phyloP scores from a whole-genome alignment of 2,329 filamentous ascomycete genomes.

The Leptographium procerum region DNA sequence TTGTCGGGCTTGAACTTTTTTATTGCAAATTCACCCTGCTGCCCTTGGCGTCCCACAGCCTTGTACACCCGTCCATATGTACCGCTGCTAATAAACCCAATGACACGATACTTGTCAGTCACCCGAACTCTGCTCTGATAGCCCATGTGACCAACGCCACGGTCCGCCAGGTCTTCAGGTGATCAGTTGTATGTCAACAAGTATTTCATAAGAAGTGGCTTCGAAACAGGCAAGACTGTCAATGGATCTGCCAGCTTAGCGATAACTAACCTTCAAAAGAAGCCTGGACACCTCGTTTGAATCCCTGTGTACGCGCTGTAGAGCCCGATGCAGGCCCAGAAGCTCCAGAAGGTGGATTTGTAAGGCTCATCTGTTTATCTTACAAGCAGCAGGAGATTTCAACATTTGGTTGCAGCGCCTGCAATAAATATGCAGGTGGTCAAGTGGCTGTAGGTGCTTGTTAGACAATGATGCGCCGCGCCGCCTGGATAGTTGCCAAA shows the following conservation, averaged over 20 bases:
- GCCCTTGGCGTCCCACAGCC: slow-evolving; percentile 63
- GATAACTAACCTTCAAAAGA: slow-evolving; percentile 48
- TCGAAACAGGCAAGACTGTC: not conserved
- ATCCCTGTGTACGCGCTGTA: slow-evolving; percentile 29
- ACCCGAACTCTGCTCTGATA: slow-evolving; percentile 77
- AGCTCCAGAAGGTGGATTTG: slow-evolving; percentile 39
- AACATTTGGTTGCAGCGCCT: not conserved
- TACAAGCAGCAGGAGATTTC: no score
- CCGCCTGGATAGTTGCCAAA: no score
- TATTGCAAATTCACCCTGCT: slow-evolving; percentile 83
- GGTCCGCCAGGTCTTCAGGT: slow-evolving; percentile 38
- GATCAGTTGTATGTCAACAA: not conserved
- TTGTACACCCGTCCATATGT: slow-evolving; percentile 99
- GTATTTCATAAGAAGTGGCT: not conserved
- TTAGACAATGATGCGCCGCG: no score
- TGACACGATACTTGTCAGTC: slow-evolving; percentile 86
- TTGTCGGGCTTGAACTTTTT: slow-evolving; percentile 99
- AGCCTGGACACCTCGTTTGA: slow-evolving; percentile 49
- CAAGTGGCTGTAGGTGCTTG: no score
- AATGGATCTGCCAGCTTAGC: not conserved
- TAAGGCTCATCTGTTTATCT: slow-evolving; percentile 35
- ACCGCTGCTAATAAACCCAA: slow-evolving; percentile 95
- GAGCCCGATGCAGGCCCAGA: slow-evolving; percentile 37
- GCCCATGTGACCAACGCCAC: slow-evolving; percentile 31
- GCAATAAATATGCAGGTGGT: not conserved